Evolutionary conservation across 2,329 filamentous ascomycete genomes (phyloP), one percentile per base, ranked within the genome.

Genomic region (Zymoseptoria brevis): DNA sequence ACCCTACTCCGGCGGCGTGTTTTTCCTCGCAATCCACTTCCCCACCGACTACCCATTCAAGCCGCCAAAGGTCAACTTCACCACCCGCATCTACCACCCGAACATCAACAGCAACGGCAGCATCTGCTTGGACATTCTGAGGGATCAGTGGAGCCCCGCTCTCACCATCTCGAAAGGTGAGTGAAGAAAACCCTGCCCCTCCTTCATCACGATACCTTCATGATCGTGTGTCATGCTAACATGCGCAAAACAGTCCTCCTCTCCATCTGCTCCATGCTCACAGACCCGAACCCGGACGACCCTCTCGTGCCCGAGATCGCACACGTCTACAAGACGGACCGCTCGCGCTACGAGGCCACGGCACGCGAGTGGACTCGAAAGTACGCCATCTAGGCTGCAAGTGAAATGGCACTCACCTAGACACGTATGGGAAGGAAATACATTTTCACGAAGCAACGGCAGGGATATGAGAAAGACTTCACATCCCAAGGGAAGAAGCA

Each of bases 21-120:
- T 99, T 84, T 99, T 99, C 86, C 85, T 99, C 68, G 87, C 89
- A 69, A 99, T 99, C 75, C 91, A 96, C 80, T 97, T 99, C 83
- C 94, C 94, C 69, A 99, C 94, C 83, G 94, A 99, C 83, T 99
- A 99, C 80, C 94, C 94, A 50, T 99, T 99, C 85, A 99, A 99
- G 88, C 94, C 94, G 64, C 94, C 94, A 70, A 99, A 99, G 86
- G 92, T 99, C 79, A 96, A 96, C 88, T 99, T 99, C 85, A 97
- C 91, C 71, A 99, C 94, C 67, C 89, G 93, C 75, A 97, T 99
- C 82, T 99, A 99, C 78, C 94, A 99, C 81, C 94, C 94, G 72
- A 99, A 99, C 81, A 99, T 99, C 90, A 99, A 99, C 86, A 96
- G 90, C 69, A 97, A 97, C 77, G 94, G 94, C 78, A 96, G 92